Evolutionary conservation across 257 asterid species (phyloP), one percentile per base, ranked within the genome.

Genomic region (Nicotiana tabacum): DNA sequence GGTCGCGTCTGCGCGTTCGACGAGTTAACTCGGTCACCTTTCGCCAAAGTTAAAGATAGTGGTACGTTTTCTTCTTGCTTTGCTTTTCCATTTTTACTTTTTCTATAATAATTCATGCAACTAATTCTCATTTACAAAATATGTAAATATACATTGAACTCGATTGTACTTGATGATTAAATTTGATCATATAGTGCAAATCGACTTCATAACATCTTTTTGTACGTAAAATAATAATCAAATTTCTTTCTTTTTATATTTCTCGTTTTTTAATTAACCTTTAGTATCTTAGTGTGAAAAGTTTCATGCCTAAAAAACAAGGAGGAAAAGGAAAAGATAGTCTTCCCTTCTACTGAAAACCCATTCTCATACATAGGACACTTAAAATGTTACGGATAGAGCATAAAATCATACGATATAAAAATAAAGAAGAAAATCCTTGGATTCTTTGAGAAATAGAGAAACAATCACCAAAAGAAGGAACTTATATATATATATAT

Each of bases 1-100:
- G 51, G 79, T 53, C 86, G 85, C 56, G 89, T 66, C 46, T 10
- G 83, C 35, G 74, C 55, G 83, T 43, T 29, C 81, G 94, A 86
- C 80, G 84, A 81, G 82, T 37, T 79, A 58, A 81, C 62, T 74
- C 87, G 83, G 53, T 87, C 94, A 24, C 89, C 90, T 39, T 77
- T 82, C 78, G 58, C 60, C 70, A 66, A 62, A 60, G 78, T 29
- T 66, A 90, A 83, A 27, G 66, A 80, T 48, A 77, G 74, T 77
- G 92, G 95, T 92, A 29, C 60, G 90, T 78, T 66, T 61, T 77
- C 70, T 55, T 83, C 30, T 10, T 81, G 6, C 77, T 33, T 61
- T 61, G 6, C 66, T 51, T 60, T 74, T 30, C 24, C 51, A 30
- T 64, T 46, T 46, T 76, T 46, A 51, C 69, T 48, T 66, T 21